Evolutionary conservation across 306 rosid species (phyloP), one percentile per base, ranked within the genome.

Genomic region (Dalbergia cultrata): DNA sequence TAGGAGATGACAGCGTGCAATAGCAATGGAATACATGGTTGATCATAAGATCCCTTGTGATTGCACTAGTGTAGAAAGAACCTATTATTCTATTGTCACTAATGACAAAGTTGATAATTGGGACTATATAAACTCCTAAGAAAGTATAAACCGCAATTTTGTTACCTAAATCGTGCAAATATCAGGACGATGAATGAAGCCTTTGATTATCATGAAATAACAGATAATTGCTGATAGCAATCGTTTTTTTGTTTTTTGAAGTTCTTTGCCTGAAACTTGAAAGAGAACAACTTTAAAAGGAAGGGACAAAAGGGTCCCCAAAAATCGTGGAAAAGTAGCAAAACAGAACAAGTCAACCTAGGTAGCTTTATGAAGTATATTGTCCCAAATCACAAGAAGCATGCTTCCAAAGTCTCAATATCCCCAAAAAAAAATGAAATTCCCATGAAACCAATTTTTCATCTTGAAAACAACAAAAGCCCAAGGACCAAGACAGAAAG

Each of bases 141-240:
- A 56, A 70, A 80, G 31, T 57, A 64, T 31, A 53, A 72, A 34
- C 9, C 8, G 34, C 72, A 14, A n/a, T 16, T 52, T 44, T 34
- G 52, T 8, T 54, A 33, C 21, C 65, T 8, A 56, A 31, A 71
- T 14, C 31, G 11, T 19, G 54, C 22, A 75, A 35, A n/a, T n/a
- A 47, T 58, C 31, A 26, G 31, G 50, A 44, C 13, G 11, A 26
- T 26, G 31, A 26, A 45, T 26, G 31, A 60, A 34, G 34, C 61
- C 50, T 22, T 71, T 31, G 21, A 78, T 57, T 39, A 16, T 53
- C n/a, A 62, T 47, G 12, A 75, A 62, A 62, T 35, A 22, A 52
- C 63, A 70, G 16, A 66, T 7, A 31, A 53, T 78, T 67, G 72
- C 19, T 80, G 5, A 65, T 47, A 65, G 19, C 60, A 44, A 67